Percentiles rank a stretch among this genome's conserved stretches.
Conservation (phyloP, 2,329 filamentous ascomycete genomes). For the Aspergillus neotritici region DNA sequence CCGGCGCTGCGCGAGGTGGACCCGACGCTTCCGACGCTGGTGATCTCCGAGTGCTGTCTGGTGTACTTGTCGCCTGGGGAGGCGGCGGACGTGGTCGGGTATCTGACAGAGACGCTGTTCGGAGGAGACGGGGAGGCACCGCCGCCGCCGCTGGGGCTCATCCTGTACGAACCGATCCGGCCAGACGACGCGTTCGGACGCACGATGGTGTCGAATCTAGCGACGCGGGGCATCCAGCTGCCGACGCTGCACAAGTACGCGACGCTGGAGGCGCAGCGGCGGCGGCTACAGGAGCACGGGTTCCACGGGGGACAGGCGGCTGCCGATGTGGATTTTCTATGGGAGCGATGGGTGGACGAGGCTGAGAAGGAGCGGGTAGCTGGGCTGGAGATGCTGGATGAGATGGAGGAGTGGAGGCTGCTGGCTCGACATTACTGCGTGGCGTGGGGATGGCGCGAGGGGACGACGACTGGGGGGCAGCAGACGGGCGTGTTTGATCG, state of each 20-base stretch:
- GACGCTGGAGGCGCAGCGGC: conserved; percentile 61
- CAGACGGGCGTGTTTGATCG: conserved; percentile 23
- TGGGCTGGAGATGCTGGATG: conserved; percentile 78
- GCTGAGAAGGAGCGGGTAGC: conserved; percentile 76
- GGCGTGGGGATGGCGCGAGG: conserved; percentile 74
- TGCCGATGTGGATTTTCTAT: conserved; percentile 63
- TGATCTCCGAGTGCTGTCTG: conserved; percentile 93
- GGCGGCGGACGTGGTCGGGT: conserved; percentile 59
- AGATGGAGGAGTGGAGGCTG: conserved; percentile 89
- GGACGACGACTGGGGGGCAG: conserved; percentile 21
- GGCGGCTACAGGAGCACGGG: conserved; percentile 60
- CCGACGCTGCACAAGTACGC: conserved; percentile 73
- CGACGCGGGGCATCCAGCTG: conserved; percentile 72
- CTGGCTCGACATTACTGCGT: conserved; percentile 85
- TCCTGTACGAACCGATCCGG: conserved; percentile 85
- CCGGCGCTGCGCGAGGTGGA: conserved; percentile 44
- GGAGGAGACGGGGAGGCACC: too few species aligned
- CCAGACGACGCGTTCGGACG: conserved; percentile 80
- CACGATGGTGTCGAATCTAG: conserved; percentile 88
- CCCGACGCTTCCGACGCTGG: conserved; percentile 64
- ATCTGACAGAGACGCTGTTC: conserved; percentile 55
- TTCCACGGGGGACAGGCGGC: conserved; percentile 55
- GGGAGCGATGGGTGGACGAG: conserved; percentile 64
- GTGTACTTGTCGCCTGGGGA: conserved; percentile 70
- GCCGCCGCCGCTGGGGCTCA: conserved; percentile 50